Evolutionary conservation across 331 rosid species (phyloP), one percentile per base, ranked within the genome.

Genomic region (Quercus tomentella): DNA sequence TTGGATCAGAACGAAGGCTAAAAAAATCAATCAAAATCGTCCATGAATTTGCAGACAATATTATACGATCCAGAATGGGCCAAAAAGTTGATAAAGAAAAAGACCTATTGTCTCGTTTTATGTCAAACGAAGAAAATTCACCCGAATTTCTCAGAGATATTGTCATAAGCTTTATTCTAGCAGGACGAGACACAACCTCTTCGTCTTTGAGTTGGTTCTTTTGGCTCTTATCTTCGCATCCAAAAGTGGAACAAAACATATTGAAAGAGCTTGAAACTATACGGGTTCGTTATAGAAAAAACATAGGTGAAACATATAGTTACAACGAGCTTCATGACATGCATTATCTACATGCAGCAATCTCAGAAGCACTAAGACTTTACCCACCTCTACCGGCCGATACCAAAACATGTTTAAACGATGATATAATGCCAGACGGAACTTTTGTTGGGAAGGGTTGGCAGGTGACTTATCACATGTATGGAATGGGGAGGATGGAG

Each of bases 131-230:
- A 35, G 41, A 35, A 6, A 1, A 35, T 7, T 35, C 41, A 6
- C 41, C 41, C 8, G 83, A 84, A 63, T 88, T 87, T 55, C 92
- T 91, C 67, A 86, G 98, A 70, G 91, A 93, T 23, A 88, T 90
- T 6, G 45, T 85, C 5, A 93, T 91, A 56, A 91, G 95, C 76
- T 85, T 90, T 68, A 93, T 91, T 41, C 92, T 93, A 0, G 98
- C 98, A 0, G 93, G 97, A 0, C 78, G 93, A 4, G 98, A 93
- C 60, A 86, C 93, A 3, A 90, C 97, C 3, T 91, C 93, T 11
- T 82, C 98, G 0, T 93, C 92, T 4, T 28, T 93, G 4, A 84
- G 83, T 6, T 90, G 95, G 95, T 87, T 93, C 73, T 93, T 93
- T 45, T 91, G 97, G 98, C 56, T 91, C 15, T 1, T 89, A 1